Evolutionary conservation across 768 basidiomycete species (phyloP), one percentile per base, ranked within the genome.

Genomic region (Mycena vulgaris): DNA sequence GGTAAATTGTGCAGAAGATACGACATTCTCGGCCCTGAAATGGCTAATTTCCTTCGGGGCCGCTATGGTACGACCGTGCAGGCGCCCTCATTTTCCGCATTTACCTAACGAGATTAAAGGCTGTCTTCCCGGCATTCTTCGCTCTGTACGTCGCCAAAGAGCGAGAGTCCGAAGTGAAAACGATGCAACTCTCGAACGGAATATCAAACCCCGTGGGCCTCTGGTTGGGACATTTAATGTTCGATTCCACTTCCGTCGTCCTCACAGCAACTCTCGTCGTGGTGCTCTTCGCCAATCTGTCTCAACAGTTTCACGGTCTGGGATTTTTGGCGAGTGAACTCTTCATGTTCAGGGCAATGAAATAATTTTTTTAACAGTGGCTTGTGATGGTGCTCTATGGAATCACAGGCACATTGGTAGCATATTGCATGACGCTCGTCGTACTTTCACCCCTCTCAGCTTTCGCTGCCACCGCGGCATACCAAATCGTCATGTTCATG

Each of bases 151-250:
- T 93, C 5, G 89, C 92, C 0, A 86, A 85, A 68, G 94, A 95
- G 75, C 88, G 92, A 13, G 85, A 88, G 2, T 88, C 90, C 0
- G 89, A 89, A 3, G 92, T 95, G 0, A 92, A 94, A 76, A 91
- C 93, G 2, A 95, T 95, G 92, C 93, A 95, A 75, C 82, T 92
- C 39, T 92, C 91, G 37, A 93, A 95, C 77, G 93, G 93, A 1
- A 79, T 94, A 28, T 85, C 89, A 1, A 84, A 93, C 74, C 90
- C 92, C n/a, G 77, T 89, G 55, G 92, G 91, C 3, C 81, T 95
- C 48, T 94, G 93, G 92, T 81, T 95, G 4, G 94, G 94, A 3
- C 94, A 95, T 79, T 83, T 94, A 17, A 81, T 92, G 75, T 93
- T 92, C 78, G 94, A 95, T 74, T 84, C 88, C 10, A 84, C 92